These are phyloP conservation scores for Orbilia blumenaviensis DNA, from an alignment of 2,329 filamentous ascomycete species.

Conservation along the genomic window DNA sequence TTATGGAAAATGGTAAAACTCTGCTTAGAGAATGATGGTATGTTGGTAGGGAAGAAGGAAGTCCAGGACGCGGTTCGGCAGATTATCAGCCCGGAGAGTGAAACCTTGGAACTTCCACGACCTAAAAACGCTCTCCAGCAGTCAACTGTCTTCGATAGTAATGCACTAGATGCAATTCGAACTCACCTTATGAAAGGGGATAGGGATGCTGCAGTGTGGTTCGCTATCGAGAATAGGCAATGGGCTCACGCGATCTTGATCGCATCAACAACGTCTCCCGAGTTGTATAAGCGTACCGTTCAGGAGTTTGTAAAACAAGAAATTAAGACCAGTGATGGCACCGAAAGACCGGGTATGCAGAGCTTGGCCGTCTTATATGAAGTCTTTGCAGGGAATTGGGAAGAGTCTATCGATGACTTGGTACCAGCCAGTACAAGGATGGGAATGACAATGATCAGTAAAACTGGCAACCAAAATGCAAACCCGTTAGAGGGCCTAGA, in stretches of 20 bases:
- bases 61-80: conserved; percentile 79
- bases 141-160: conserved; percentile 67
- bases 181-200: conserved; percentile 79
- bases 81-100: conserved; percentile 72
- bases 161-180: conserved; percentile 76
- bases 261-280: conserved; percentile 77
- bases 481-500: conserved; percentile 86
- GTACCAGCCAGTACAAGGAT: conserved; percentile 91
- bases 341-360: conserved; percentile 70
- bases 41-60: conserved; percentile 75
- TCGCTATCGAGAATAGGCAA: conserved; percentile 87
- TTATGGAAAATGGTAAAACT: conserved; percentile 86
- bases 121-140: conserved; percentile 55
- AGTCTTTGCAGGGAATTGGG: conserved; percentile 89
- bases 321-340: conserved; percentile 75
- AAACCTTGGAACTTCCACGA: conserved; percentile 56
- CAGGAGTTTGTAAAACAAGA: conserved; percentile 97
- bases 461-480: conserved; percentile 65
- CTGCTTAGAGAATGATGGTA: conserved; percentile 86
- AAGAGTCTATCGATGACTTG: conserved; percentile 94
- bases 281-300: conserved; percentile 89
- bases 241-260: conserved; percentile 98
- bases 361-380: conserved; percentile 91
- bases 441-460: conserved; percentile 88
- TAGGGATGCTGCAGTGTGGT: conserved; percentile 90